Evolutionary conservation across 2,329 filamentous ascomycete species (phyloP), one percentile per base, ranked within the genome.

Genomic region (Lasiodiplodia citricola): DNA sequence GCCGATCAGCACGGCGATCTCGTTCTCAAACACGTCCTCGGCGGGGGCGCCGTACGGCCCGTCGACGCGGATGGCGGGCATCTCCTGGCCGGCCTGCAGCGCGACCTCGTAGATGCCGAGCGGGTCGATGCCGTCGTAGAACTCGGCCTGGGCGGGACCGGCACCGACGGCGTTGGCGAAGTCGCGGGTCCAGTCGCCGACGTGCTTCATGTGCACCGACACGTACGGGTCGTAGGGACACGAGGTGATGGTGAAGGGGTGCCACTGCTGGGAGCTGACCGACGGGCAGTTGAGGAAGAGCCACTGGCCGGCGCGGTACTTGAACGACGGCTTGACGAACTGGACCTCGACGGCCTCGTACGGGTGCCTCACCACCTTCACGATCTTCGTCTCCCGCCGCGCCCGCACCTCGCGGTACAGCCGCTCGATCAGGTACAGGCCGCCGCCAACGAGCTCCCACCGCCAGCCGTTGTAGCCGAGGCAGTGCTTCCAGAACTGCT

Each of bases 61-160:
- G 72, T 99, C 96, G 73, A 98, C 93, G 58, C 93, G 92, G 52
- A 99, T 88, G 1, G 83, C 83, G 3, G 96, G 96, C 94, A 98
- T 97, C 76, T 91, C 88, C 78, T 97, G 92, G 35, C 95, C 95
- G 76, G 97, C 95, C 79, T 95, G 90, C 5, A 98, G 88, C 16
- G 95, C 96, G 35, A 99, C 93, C 80, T 98, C 96, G 86, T 97
- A 99, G 92, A 98, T 97, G 64, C 94, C 95, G 84, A 93, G 92
- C 0, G 93, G 94, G 75, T 98, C 95, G 35, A 97, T 89, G 64
- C 90, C 91, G 67, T 97, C 93, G 79, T 97, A 96, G 56, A 97
- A 88, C 82, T 96, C 95, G 66, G 92, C 87, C 80, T 98, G 95
- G 0, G 94, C 91, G 4, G 88, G 84, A 74, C 95, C 96, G 41